Evolutionary conservation across 2,329 filamentous ascomycete genomes (phyloP).

Genomic region (Sporothrix inflata): DNA sequence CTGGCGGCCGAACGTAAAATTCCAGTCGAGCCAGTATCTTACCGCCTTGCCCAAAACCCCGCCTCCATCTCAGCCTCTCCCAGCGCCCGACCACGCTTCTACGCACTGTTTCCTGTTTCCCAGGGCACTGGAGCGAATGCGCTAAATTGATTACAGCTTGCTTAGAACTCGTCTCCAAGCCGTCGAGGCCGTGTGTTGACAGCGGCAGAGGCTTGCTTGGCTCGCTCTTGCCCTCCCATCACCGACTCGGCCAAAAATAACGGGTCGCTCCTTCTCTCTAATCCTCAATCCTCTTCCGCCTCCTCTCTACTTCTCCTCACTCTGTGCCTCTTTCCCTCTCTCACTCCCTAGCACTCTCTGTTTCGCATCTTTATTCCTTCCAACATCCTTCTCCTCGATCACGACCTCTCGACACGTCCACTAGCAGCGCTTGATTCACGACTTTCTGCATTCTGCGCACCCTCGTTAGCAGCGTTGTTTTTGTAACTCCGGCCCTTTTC

Average conservation of each 20-base stretch:
- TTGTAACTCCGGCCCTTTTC: constrained; percentile 11
- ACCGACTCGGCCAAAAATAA: constrained; percentile 19
- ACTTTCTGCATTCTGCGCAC: constrained; percentile 8
- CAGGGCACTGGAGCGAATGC: background rate
- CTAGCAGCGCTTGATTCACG: background rate
- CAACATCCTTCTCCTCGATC: background rate
- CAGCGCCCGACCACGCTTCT: background rate
- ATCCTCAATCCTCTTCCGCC: constrained; percentile 2
- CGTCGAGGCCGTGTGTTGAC: background rate
- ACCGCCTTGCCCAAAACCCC: too few species aligned
- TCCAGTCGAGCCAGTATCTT: too few species aligned
- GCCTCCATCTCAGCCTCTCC: constrained; percentile 7
- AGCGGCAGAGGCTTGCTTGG: background rate
- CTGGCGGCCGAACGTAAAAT: background rate
- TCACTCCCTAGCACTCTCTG: background rate
- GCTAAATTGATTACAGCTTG: constrained; percentile 10
- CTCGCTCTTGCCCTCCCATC: background rate
- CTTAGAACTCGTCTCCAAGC: background rate
- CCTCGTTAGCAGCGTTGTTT: constrained; percentile 14
- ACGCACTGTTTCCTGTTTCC: background rate
- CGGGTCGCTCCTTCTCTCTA: constrained; percentile 18
- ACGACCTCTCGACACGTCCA: background rate
- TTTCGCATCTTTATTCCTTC: background rate
- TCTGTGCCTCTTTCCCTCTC: constrained; percentile 2
- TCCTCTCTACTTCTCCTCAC: background rate